A percentile compares a stretch with the other conserved stretches of the same genome.
phyloP scores from a whole-genome alignment of 2,329 filamentous ascomycete species.

The Monilinia vaccinii-corymbosi region DNA sequence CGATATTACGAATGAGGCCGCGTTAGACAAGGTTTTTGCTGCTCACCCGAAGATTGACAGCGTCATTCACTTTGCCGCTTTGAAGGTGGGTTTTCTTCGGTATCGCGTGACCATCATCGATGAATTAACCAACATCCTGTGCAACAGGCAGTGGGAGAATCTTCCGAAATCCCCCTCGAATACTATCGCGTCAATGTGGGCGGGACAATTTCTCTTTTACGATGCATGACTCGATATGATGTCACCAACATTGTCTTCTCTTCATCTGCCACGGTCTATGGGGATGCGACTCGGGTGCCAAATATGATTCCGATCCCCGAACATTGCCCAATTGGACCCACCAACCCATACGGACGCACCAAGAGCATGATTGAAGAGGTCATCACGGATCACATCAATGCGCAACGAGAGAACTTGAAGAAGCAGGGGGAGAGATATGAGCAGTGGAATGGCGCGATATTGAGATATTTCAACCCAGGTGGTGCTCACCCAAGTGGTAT shows the following conservation, averaged over 20 bases:
- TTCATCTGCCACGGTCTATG: constrained; percentile 95
- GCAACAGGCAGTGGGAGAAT: constrained; percentile 83
- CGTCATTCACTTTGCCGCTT: constrained; percentile 95
- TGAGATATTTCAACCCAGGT: constrained; percentile 97
- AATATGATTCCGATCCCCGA: constrained; percentile 99
- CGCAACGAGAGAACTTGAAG: constrained; percentile 72
- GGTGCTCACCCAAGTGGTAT: constrained; percentile 90
- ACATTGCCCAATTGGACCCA: constrained; percentile 89
- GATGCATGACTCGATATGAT: constrained; percentile 80
- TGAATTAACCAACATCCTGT: constrained; percentile 9
- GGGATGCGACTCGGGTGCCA: constrained; percentile 88
- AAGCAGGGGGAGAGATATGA: constrained; percentile 70
- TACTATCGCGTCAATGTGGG: constrained; percentile 97
- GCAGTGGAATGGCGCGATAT: constrained; percentile 85
- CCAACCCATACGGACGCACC: constrained; percentile 95
- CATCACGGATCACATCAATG: constrained; percentile 83
- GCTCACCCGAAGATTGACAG: constrained; percentile 92
- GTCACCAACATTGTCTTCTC: constrained; percentile 98
- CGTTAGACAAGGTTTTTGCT: constrained; percentile 76
- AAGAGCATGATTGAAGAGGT: constrained; percentile 87
- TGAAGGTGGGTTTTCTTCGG: constrained; percentile 57
- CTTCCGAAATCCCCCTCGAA: constrained; percentile 83
- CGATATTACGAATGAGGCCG: constrained; percentile 80
- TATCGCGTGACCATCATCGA: neutral
- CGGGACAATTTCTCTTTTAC: constrained; percentile 79